Evolutionary conservation across 768 basidiomycete genomes (phyloP).

Genomic region (Leccinum disarticulatum): DNA sequence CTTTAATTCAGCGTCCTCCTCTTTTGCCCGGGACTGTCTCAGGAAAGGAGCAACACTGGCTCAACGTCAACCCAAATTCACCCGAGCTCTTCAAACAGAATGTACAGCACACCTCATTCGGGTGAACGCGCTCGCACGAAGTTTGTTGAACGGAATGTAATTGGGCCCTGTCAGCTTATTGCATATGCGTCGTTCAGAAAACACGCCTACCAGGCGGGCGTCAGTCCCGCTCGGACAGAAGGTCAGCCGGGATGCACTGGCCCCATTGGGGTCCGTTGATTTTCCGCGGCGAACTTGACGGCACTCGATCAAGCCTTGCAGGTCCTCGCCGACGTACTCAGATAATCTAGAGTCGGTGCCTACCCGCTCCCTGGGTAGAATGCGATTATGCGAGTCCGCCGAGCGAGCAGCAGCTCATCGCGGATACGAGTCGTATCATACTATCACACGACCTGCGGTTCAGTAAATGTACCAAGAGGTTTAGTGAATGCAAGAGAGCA

Average conservation of each 20-base stretch:
- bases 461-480: conserved; percentile 50
- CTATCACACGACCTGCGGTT: conserved; percentile 31
- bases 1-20: conserved; percentile 11
- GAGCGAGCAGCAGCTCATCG: conserved; percentile 48
- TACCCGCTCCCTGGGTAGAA: conserved; percentile 47
- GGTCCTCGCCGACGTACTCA: conserved; percentile 47
- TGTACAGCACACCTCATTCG: conserved; percentile 46
- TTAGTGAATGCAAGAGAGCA: conserved; percentile 37
- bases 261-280: background rate
- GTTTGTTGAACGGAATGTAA: conserved; percentile 53
- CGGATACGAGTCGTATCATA: conserved; percentile 28
- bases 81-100: conserved; percentile 62
- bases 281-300: conserved; percentile 42
- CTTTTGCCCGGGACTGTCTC: conserved; percentile 24
- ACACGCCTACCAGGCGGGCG: conserved; percentile 58
- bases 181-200: conserved; percentile 41
- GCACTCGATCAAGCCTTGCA: conserved; percentile 53
- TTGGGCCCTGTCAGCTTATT: too few relatives aligned
- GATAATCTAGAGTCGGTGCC: conserved; percentile 64
- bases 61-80: conserved; percentile 50
- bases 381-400: conserved; percentile 25
- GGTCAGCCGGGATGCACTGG: conserved; percentile 35
- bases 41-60: conserved; percentile 18
- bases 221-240: conserved; percentile 51
- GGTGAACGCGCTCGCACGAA: conserved; percentile 49